phyloP scores from a whole-genome alignment of 148 eudicot genomes.

The Beta vulgaris region DNA sequence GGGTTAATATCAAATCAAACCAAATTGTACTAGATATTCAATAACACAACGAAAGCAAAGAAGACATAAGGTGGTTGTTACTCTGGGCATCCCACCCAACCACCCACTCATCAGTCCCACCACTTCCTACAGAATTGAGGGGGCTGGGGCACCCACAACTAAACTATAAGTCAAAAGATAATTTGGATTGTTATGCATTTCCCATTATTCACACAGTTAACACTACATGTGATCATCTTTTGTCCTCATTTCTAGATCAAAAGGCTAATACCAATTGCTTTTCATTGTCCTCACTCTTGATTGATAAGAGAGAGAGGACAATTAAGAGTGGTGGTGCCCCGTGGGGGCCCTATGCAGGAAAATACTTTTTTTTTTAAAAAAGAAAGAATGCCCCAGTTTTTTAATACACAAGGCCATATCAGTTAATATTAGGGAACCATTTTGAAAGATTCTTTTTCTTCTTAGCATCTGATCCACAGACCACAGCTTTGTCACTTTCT shows the following conservation, averaged over 20 bases:
- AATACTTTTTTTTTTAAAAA: not conserved
- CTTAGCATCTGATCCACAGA: slow-evolving; percentile 17
- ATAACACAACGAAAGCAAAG: slow-evolving; percentile 15
- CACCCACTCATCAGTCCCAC: slow-evolving; percentile 21
- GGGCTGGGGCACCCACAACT: slow-evolving; percentile 23
- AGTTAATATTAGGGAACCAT: not conserved
- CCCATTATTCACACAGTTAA: slow-evolving; percentile 17
- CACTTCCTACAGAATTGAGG: slow-evolving; percentile 23
- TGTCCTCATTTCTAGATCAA: slow-evolving; percentile 37
- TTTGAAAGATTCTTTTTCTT: slow-evolving; percentile 17
- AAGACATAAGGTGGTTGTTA: slow-evolving; percentile 18
- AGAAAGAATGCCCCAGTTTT: not conserved
- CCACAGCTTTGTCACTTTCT: slow-evolving; percentile 3
- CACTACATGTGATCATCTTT: slow-evolving; percentile 43
- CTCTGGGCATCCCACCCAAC: slow-evolving; percentile 21
- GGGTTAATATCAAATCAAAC: not conserved
- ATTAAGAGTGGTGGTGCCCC: slow-evolving; percentile 6
- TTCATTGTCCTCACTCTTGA: slow-evolving; percentile 28
- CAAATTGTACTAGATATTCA: not conserved
- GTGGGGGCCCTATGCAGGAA: slow-evolving; percentile 13
- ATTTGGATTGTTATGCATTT: slow-evolving; percentile 30
- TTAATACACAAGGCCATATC: not conserved
- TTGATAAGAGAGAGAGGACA: slow-evolving; percentile 16
- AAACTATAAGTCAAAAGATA: slow-evolving; percentile 26
- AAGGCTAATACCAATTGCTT: slow-evolving; percentile 28